Base-by-base conservation (phyloP, 225 moss, liverwort and hornwort genomes). In the Asterella californica region DNA sequence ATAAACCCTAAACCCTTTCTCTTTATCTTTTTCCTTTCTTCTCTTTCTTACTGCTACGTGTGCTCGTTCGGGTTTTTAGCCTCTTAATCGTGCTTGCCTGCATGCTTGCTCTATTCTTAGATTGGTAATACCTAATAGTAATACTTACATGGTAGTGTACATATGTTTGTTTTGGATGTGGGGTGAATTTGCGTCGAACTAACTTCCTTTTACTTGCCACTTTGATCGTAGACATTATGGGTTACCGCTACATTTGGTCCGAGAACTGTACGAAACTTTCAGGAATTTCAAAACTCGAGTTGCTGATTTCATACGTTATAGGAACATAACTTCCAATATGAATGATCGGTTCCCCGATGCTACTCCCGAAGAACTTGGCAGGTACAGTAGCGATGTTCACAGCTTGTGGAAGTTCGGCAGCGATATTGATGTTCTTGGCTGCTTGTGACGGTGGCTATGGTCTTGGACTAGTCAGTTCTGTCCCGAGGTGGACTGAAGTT, bases 261-360 rank as follows among this genome's bases (percentile, higher is more conserved):
- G 99, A 48, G 99, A 99, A 87, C 89, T 99, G 32, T 99, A 99
- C 76, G 99, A 99, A 79, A 99, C 99, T 37, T 99, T 99, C 81
- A 89, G 99, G 79, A 99, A 93, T 83, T 99, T 99, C 59, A 99
- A 94, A 89, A 93, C 99, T 62, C 92, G 99, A 81, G 90, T 99
- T 77, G 93, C 95, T 62, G 99, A 99, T 85, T 99, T 99, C 81
- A 91, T 99, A 50, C 87, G 99, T 36, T 99, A 99, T 83, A 90
- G 95, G 83, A 99, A 92, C 81, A 89, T 99, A 47, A 95, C 99
- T 37, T 99, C 99, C 69, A 99, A 99, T 74, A 95, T 99, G 99
- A 99, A 99, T 79, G 99, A 92, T 86, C 95, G 95, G 37, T 99
- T 99, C 47, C 99, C 99, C 72, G 99, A 99, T 83, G 99, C 95